Base-by-base conservation (phyloP, 495 filamentous ascomycete genomes). In the Aeminium ludgeri region DNA sequence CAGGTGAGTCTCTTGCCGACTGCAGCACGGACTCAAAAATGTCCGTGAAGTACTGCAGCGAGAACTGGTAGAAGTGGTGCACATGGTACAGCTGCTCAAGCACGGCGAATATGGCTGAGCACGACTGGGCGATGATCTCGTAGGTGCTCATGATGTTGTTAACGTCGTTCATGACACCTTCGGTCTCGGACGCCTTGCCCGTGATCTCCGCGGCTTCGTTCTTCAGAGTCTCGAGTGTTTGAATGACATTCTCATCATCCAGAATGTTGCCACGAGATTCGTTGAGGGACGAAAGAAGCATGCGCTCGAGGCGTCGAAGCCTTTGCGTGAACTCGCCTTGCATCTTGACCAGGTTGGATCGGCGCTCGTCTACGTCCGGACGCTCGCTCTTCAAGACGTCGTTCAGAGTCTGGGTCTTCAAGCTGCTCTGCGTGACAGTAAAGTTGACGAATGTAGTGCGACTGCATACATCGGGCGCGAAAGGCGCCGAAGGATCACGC, bases 31-130 rank as follows among this genome's bases (percentile, higher is more conserved):
- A 76, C 55, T 91, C 76, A 72, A 99, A 96, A 49, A 99, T 99
- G 53, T 93, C 83, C 12, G 89, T 70, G 59, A 99, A 99, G 61
- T 87, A 97, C 63, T 93, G 86, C 35, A 99, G 69, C 16, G 91
- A 96, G 69, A 99, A 96, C 52, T 96, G 89, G 58, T 99, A 99
- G 65, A 96, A 96, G 66, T 96, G 91, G 56, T 99, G 94, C 57
- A 99, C 74, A 54, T 94, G 87, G 57, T 94, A 86, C 34, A 99
- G 77, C 58, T 96, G 87, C 62, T 96, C 91, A 35, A 99, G 68
- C 19, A 95, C 82, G 15, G 89, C 84, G 62, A 95, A 96, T 18
- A 95, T 86, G 35, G 86, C 85, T 62, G 86, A 92, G 70, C 89
- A 99, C 29, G 89, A 82, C 50, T 76, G 72, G 33, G 89, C 89